phyloP scores from a whole-genome alignment of 148 eudicot species.

The Nepenthes mirabilis region DNA sequence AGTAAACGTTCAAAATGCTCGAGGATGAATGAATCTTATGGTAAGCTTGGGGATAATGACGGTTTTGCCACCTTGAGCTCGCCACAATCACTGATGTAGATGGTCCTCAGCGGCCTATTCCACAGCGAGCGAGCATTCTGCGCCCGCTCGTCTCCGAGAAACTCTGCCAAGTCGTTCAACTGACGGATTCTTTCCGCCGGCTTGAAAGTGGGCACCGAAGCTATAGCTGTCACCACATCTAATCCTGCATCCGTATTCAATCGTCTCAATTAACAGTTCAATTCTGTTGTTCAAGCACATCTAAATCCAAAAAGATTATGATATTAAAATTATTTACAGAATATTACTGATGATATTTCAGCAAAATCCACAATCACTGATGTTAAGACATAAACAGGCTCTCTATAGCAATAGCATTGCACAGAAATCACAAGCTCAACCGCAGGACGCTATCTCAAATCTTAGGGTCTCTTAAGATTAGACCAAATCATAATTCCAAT shows the following conservation, averaged over 20 bases:
- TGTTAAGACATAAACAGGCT: too few species aligned
- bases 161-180: conserved; percentile 76
- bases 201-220: conserved; percentile 66
- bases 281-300: too few species aligned
- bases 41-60: conserved; percentile 67
- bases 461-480: too few species aligned
- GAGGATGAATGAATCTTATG: conserved; percentile 16
- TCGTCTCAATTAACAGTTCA: neutral
- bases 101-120: conserved; percentile 71
- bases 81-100: conserved; percentile 87
- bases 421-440: too few species aligned
- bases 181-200: conserved; percentile 67
- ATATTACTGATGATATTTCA: too few species aligned
- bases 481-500: too few species aligned
- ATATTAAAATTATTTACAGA: too few species aligned
- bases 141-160: conserved; percentile 88
- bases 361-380: too few species aligned
- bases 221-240: conserved; percentile 71
- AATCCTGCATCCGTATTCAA: conserved; percentile 36
- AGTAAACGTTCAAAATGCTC: too few species aligned
- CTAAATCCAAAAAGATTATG: too few species aligned
- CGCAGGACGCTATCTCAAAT: too few species aligned
- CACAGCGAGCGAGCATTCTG: conserved; percentile 68
- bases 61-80: conserved; percentile 68
- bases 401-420: too few species aligned